These are phyloP conservation scores for Saccharomycopsis malanga DNA, from an alignment of 805 yeast genomes.

Conservation along the genomic window DNA sequence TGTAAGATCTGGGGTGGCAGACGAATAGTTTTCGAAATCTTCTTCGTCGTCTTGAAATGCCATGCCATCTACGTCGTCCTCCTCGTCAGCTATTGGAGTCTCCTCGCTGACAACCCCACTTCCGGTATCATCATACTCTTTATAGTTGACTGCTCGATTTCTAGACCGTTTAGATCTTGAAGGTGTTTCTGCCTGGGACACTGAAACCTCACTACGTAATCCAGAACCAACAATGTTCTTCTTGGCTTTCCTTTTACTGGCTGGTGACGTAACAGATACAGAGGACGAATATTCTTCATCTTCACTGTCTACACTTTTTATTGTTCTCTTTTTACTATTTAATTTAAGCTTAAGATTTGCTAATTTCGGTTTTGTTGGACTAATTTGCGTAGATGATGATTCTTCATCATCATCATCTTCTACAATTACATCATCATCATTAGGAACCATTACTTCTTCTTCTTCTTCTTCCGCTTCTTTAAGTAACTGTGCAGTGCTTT, in stretches of 20 bases:
- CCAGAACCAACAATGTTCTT: not conserved
- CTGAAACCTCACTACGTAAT: no score
- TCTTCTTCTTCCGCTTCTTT: not conserved
- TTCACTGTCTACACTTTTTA: conserved; percentile 10
- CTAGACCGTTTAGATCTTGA: conserved; percentile 11
- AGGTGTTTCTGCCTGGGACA: no score
- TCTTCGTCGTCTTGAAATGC: conserved; percentile 27
- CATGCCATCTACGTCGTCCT: conserved; percentile 28
- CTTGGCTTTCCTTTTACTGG: no score
- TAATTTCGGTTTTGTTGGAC: not conserved
- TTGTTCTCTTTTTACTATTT: conserved; percentile 1
- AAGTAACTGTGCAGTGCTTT: not conserved
- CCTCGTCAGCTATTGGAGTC: conserved; percentile 19
- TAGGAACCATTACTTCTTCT: not conserved
- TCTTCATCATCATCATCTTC: conserved; percentile 1
- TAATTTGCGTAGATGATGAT: not conserved
- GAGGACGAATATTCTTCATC: conserved; percentile 12
- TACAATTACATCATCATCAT: not conserved
- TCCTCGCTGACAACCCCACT: conserved; percentile 1
- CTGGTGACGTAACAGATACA: not conserved
- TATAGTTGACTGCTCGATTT: conserved; percentile 9
- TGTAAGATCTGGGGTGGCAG: conserved; percentile 36
- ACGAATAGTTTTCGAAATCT: conserved; percentile 39
- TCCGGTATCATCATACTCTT: conserved; percentile 6
- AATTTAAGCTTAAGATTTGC: conserved; percentile 6